These are phyloP conservation scores for Trichosporon inkin DNA, from an alignment of 1,284 basidiomycete genomes.

Conservation along the genomic window DNA sequence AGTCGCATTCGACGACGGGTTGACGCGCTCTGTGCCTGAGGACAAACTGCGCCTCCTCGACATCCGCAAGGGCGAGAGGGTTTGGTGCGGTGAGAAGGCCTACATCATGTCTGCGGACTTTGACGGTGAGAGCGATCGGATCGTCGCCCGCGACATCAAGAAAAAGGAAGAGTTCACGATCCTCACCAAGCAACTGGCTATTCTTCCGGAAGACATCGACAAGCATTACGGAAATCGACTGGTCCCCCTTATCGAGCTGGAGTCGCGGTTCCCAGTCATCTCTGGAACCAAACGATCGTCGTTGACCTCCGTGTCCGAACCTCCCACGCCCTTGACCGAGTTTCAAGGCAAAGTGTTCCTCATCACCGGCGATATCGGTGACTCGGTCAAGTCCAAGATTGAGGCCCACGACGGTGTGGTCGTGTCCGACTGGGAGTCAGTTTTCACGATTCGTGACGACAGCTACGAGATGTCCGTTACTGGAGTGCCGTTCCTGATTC, in stretches of 20 bases:
- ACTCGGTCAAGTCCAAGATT: conserved; percentile 52
- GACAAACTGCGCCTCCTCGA: conserved; percentile 15
- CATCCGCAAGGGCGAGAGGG: conserved; percentile 17
- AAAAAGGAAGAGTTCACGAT: conserved; percentile 7
- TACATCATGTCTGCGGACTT: conserved; percentile 5
- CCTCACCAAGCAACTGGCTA: neutral
- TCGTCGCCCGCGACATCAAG: neutral
- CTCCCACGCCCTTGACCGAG: neutral
- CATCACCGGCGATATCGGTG: conserved; percentile 11
- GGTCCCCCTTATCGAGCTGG: neutral
- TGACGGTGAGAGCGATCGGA: neutral
- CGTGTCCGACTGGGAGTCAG: conserved; percentile 61
- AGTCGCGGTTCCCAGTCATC: neutral
- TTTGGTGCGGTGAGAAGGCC: conserved; percentile 3
- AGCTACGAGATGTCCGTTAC: neutral
- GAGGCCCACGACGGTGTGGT: conserved; percentile 59
- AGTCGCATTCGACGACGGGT: conserved; percentile 18
- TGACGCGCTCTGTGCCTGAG: neutral
- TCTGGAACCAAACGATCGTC: neutral
- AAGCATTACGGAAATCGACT: conserved; percentile 13
- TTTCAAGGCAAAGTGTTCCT: conserved; percentile 24
- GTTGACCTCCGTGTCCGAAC: neutral
- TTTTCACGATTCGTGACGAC: conserved; percentile 52
- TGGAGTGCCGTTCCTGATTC: conserved; percentile 58
- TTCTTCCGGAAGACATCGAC: conserved; percentile 8